phyloP scores from a whole-genome alignment of 2,329 filamentous ascomycete species.

The Diplodia sapinea region DNA sequence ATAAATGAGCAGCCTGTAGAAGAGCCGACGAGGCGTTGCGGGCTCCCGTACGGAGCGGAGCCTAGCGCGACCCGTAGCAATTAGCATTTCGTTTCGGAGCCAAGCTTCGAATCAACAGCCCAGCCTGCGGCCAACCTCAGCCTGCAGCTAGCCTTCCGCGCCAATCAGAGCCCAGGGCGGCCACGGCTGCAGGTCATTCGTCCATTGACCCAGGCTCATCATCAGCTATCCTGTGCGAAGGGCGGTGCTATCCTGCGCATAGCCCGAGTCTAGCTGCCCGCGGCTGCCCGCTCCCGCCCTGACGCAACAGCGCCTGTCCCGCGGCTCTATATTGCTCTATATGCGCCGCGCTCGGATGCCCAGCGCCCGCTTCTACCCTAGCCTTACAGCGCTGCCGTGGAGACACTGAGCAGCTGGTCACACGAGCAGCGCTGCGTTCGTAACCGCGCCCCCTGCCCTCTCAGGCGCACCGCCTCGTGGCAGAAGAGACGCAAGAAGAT shows the following conservation, averaged over 20 bases:
- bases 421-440: background rate
- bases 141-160: background rate
- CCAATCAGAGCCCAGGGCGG: conserved; percentile 5
- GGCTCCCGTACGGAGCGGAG: background rate
- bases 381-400: background rate
- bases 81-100: background rate
- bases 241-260: background rate
- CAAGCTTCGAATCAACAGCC: conserved; percentile 6
- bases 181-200: background rate
- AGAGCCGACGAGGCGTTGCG: conserved; percentile 10
- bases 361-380: conserved; percentile 10
- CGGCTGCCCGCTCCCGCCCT: background rate
- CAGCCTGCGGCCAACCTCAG: too few species aligned
- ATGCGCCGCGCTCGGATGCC: background rate
- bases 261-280: background rate
- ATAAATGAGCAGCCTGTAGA: background rate
- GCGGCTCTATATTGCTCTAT: background rate
- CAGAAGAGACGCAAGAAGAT: background rate
- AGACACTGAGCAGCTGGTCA: background rate
- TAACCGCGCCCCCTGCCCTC: background rate
- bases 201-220: background rate
- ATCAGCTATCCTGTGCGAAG: background rate
- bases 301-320: background rate
- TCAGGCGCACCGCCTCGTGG: background rate
- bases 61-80: background rate